These are phyloP conservation scores for Pseudomonodictys pantanalensis DNA, from an alignment of 495 filamentous ascomycete genomes.

Conservation along the genomic window DNA sequence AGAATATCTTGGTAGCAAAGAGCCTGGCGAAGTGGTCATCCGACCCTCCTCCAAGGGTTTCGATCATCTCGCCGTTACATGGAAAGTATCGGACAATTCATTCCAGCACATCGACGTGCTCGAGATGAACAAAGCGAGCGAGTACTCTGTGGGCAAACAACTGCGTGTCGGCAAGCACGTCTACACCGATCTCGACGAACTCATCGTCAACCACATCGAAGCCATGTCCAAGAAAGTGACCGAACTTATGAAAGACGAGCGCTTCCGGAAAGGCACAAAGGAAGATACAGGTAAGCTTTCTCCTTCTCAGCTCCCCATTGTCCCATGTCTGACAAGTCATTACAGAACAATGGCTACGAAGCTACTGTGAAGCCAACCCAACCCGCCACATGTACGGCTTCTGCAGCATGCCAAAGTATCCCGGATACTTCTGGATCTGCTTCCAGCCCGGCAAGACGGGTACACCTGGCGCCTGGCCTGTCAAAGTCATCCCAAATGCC, in stretches of 20 bases:
- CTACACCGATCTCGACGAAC: slow-evolving; percentile 93
- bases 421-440: slow-evolving; percentile 91
- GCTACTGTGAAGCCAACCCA: slow-evolving; percentile 93
- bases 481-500: slow-evolving; percentile 84
- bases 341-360: slow-evolving; percentile 88
- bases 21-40: slow-evolving; percentile 86
- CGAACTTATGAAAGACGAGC: slow-evolving; percentile 88
- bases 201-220: slow-evolving; percentile 95
- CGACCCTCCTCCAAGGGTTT: slow-evolving; percentile 89
- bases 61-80: slow-evolving; percentile 93
- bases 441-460: slow-evolving; percentile 85
- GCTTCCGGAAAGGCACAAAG: slow-evolving; percentile 77
- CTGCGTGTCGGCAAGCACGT: slow-evolving; percentile 83
- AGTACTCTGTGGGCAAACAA: slow-evolving; percentile 83
- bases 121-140: slow-evolving; percentile 92
- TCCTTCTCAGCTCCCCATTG: not conserved
- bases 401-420: slow-evolving; percentile 85
- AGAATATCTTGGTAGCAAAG: slow-evolving; percentile 82
- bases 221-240: slow-evolving; percentile 97
- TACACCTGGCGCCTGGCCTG: slow-evolving; percentile 71
- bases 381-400: slow-evolving; percentile 90
- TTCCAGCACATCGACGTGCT: slow-evolving; percentile 98
- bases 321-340: not conserved
- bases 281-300: slow-evolving; percentile 73
- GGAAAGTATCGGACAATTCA: slow-evolving; percentile 93